Percentiles rank a stretch among this genome's conserved stretches.
phyloP scores from a whole-genome alignment of 768 basidiomycete genomes.

The Rhizopogon rudus region DNA sequence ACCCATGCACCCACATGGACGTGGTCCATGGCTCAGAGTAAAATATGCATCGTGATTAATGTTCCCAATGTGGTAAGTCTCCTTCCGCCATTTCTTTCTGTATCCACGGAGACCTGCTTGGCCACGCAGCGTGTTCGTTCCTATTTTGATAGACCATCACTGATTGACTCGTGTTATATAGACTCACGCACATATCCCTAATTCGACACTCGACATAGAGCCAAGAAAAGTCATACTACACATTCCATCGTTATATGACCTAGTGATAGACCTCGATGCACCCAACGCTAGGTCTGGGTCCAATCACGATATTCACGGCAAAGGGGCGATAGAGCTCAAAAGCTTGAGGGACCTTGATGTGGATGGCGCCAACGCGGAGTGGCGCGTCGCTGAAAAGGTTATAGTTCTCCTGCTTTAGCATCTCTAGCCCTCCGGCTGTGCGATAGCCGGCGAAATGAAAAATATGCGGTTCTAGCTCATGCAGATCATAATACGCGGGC shows the following conservation, averaged over 20 bases:
- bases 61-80: slow-evolving; percentile 56
- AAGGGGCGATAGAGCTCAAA: slow-evolving; percentile 45
- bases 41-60: slow-evolving; percentile 43
- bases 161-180: slow-evolving; percentile 16
- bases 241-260: slow-evolving; percentile 39
- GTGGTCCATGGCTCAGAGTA: slow-evolving; percentile 40
- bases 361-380: slow-evolving; percentile 60
- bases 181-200: slow-evolving; percentile 41
- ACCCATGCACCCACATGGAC: slow-evolving; percentile 42
- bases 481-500: neutral
- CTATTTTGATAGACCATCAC: slow-evolving; percentile 7
- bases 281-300: slow-evolving; percentile 13
- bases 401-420: slow-evolving; percentile 41
- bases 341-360: slow-evolving; percentile 55
- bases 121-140: neutral
- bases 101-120: neutral
- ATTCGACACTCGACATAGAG: slow-evolving; percentile 62
- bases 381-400: slow-evolving; percentile 51
- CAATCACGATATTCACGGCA: neutral
- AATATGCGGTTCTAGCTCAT: neutral
- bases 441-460: neutral
- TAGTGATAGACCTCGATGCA: slow-evolving; percentile 54
- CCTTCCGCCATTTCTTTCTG: neutral
- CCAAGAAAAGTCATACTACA: slow-evolving; percentile 49
- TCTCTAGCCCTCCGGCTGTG: neutral